Conservation (phyloP, 2,329 filamentous ascomycete species). For the Botrytis squamosa region DNA sequence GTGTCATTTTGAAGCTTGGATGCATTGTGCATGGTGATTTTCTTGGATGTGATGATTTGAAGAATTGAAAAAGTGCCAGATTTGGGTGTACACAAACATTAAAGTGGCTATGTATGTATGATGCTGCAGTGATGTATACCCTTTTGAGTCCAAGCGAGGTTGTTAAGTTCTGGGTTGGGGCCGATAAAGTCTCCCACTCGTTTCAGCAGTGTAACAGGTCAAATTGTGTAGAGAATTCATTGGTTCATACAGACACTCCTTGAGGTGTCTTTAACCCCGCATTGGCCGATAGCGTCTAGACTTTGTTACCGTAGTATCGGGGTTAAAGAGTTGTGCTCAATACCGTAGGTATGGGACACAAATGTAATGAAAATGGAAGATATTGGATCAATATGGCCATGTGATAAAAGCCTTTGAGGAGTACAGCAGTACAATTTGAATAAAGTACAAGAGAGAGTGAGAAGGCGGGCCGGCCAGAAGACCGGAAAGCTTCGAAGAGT, state of each 20-base stretch:
- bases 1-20: slow-evolving; percentile 7
- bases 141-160: slow-evolving; percentile 11
- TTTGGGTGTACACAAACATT: slow-evolving; percentile 4
- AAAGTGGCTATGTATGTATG: slow-evolving; percentile 13
- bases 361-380: neutral
- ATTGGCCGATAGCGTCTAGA: slow-evolving; percentile 15
- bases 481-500: neutral
- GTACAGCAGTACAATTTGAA: neutral
- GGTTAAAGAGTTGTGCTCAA: slow-evolving; percentile 14
- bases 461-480: neutral
- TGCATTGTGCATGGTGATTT: slow-evolving; percentile 11
- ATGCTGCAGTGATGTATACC: neutral
- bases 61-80: neutral
- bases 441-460: neutral
- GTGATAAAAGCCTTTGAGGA: neutral
- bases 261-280: neutral
- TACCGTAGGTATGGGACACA: neutral
- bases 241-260: neutral
- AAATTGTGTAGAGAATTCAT: neutral
- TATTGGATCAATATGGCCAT: neutral
- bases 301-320: slow-evolving; percentile 4
- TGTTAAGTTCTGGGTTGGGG: neutral
- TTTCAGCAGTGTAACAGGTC: slow-evolving; percentile 19
- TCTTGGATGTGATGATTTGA: neutral
- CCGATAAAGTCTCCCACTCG: neutral